Evolutionary conservation across 352 stramenopile genomes (phyloP).

Genomic region (Detonula confervacea): DNA sequence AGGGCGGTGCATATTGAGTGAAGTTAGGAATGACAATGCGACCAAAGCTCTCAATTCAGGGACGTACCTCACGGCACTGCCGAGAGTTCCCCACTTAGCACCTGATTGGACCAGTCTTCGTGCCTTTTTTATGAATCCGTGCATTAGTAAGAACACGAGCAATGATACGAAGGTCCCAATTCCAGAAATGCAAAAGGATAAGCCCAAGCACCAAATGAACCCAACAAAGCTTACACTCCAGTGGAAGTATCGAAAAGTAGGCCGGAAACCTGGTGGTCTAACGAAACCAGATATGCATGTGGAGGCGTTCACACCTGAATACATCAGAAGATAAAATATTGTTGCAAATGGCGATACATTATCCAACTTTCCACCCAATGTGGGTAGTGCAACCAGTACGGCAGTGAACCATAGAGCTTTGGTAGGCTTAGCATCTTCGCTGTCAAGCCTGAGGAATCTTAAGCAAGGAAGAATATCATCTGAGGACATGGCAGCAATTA

Average conservation of each 20-base stretch:
- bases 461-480: conserved; percentile 85
- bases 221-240: conserved; percentile 83
- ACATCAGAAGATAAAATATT: conserved; percentile 88
- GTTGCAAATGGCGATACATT: conserved; percentile 87
- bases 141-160: conserved; percentile 39
- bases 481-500: conserved; percentile 81
- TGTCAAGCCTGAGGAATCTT: conserved; percentile 53
- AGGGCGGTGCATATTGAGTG: background rate
- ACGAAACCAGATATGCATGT: conserved; percentile 84
- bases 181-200: conserved; percentile 75
- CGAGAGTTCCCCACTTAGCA: conserved; percentile 42
- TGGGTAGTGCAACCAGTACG: conserved; percentile 74
- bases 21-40: too few relatives aligned
- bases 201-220: conserved; percentile 75
- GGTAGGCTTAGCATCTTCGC: conserved; percentile 30
- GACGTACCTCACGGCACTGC: conserved; percentile 26
- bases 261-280: conserved; percentile 83
- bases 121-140: conserved; percentile 44
- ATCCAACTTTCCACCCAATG: conserved; percentile 86
- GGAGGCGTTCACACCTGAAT: conserved; percentile 83
- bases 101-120: conserved; percentile 22
- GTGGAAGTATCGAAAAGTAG: conserved; percentile 86
- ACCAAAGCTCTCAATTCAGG: background rate
- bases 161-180: conserved; percentile 31
- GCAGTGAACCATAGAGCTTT: conserved; percentile 77